phyloP scores from a whole-genome alignment of 129 eudicot species.

The Tagetes erecta region DNA sequence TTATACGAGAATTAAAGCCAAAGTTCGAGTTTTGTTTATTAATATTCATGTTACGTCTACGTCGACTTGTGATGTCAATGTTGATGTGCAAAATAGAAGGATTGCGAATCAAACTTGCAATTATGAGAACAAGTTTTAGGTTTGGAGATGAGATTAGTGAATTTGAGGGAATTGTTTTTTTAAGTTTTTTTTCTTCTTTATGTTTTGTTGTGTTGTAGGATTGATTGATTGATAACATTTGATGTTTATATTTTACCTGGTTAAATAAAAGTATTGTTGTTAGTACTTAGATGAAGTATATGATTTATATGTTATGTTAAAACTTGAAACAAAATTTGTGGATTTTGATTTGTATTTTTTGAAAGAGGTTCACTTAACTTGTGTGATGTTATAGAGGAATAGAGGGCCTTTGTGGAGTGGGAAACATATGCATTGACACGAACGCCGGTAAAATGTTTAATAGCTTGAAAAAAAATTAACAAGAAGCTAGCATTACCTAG shows the following conservation, averaged over 20 bases:
- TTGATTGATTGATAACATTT: conserved; percentile 9
- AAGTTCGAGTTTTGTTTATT: conserved; percentile 51
- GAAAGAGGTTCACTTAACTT: background rate
- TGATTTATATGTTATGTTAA: no score
- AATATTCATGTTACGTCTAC: conserved; percentile 58
- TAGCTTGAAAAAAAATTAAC: no score
- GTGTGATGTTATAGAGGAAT: background rate
- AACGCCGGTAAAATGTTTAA: no score
- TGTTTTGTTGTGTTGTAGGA: background rate
- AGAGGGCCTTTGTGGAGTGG: no score
- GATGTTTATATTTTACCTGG: background rate
- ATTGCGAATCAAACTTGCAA: conserved; percentile 53
- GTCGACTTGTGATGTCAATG: conserved; percentile 57
- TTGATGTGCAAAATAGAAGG: conserved; percentile 30
- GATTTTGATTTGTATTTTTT: background rate
- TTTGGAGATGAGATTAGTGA: background rate
- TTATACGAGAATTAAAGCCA: conserved; percentile 49
- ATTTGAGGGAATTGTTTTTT: background rate
- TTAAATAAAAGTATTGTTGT: background rate
- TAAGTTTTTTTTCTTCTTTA: background rate
- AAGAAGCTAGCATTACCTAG: no score
- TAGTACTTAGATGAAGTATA: background rate
- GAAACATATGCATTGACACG: no score
- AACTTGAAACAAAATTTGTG: background rate
- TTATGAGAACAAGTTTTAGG: conserved; percentile 50